These are phyloP conservation scores for Brassica cretica DNA, from an alignment of 345 rosid species.

Conservation along the genomic window DNA sequence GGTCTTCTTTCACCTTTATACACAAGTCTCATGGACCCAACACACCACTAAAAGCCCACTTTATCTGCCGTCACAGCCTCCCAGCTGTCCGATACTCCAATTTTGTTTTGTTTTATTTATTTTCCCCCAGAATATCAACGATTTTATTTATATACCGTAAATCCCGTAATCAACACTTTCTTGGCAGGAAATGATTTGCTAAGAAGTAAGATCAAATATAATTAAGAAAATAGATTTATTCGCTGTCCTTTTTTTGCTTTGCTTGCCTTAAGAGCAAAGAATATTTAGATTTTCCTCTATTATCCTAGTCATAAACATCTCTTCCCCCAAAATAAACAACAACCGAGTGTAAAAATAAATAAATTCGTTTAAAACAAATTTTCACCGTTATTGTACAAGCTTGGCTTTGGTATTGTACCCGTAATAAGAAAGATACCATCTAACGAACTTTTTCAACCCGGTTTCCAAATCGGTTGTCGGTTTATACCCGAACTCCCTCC, in stretches of 20 bases:
- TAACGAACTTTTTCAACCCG: constrained; percentile 77
- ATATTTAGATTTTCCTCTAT: constrained; percentile 12
- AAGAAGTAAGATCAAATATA: neutral
- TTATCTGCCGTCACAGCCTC: constrained; percentile 23
- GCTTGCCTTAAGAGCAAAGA: constrained; percentile 19
- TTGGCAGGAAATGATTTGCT: constrained; percentile 18
- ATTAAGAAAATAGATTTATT: neutral
- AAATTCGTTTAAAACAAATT: constrained; percentile 3
- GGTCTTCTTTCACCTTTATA: constrained; percentile 15
- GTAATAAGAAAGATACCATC: constrained; percentile 79
- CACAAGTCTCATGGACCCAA: constrained; percentile 16
- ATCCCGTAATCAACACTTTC: constrained; percentile 19
- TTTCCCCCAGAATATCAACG: neutral
- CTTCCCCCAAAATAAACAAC: constrained; percentile 6
- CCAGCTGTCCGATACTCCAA: constrained; percentile 28
- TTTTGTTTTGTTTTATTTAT: neutral
- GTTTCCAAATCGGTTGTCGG: constrained; percentile 87
- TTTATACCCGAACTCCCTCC: constrained; percentile 61
- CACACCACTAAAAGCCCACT: constrained; percentile 12
- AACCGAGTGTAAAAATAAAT: neutral
- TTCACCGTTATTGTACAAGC: constrained; percentile 43
- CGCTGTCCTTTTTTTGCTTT: constrained; percentile 6
- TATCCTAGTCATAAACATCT: constrained; percentile 1
- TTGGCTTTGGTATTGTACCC: constrained; percentile 62
- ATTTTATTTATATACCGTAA: neutral